phyloP scores from a whole-genome alignment of 1,284 basidiomycete genomes.

The Leccinum fallax region DNA sequence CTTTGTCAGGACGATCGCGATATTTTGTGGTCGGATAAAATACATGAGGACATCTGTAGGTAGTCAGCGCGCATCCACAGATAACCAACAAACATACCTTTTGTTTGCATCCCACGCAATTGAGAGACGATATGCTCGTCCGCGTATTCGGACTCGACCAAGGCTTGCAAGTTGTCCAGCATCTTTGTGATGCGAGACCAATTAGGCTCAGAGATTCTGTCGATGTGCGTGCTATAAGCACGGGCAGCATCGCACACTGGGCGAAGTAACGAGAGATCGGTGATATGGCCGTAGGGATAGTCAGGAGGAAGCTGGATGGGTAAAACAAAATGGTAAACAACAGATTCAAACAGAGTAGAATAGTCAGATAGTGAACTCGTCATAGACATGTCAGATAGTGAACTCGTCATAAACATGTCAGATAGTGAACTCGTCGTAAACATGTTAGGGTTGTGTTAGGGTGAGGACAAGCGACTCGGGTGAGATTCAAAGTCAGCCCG shows the following conservation, averaged over 20 bases:
- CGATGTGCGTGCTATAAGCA: constrained; percentile 4
- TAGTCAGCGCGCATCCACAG: too few species aligned
- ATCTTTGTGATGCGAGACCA: constrained; percentile 17
- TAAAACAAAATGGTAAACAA: constrained; percentile 1
- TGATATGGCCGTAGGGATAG: not conserved
- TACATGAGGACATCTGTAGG: too few species aligned
- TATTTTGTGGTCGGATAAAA: too few species aligned
- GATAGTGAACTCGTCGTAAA: too few species aligned
- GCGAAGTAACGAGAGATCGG: not conserved
- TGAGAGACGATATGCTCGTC: constrained; percentile 6
- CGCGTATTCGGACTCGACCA: not conserved
- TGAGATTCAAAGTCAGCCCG: too few species aligned
- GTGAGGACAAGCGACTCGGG: too few species aligned
- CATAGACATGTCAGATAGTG: too few species aligned
- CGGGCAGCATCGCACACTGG: constrained; percentile 7
- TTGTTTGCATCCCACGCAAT: constrained; percentile 11
- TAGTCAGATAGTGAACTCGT: too few species aligned
- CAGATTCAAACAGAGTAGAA: too few species aligned
- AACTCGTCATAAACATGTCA: too few species aligned
- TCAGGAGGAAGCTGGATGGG: constrained; percentile 9
- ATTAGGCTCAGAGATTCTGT: not conserved
- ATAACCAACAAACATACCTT: constrained; percentile 6
- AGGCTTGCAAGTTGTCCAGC: constrained; percentile 12
- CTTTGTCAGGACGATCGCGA: too few species aligned
- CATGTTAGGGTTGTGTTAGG: too few species aligned